A percentile compares a stretch with the other conserved stretches of the same genome.
Evolutionary conservation across 2,329 filamentous ascomycete species (phyloP).

Genomic region (Arthrobotrys pseudoclavata): DNA sequence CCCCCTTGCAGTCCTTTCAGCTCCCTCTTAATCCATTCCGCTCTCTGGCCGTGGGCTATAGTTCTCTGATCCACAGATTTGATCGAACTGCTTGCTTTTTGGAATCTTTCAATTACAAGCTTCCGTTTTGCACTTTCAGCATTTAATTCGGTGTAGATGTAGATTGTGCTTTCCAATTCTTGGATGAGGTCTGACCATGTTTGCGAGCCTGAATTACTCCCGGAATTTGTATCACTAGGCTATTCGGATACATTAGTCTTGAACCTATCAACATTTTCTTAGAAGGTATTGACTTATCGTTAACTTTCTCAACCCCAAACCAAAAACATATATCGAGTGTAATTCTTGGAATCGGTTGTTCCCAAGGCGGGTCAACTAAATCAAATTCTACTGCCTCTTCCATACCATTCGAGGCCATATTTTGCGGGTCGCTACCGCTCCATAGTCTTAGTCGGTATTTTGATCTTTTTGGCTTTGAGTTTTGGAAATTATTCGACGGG

Average conservation of each 20-base stretch:
- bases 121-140: not conserved
- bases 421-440: not conserved
- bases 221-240: not conserved
- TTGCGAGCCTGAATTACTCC: not conserved
- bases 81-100: not conserved
- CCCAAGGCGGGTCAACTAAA: not conserved
- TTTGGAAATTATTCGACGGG: not conserved
- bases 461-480: not conserved
- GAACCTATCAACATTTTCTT: not conserved
- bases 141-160: not conserved
- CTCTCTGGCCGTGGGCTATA: not conserved
- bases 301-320: slow-evolving; percentile 9
- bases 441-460: not conserved
- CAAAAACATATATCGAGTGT: not conserved
- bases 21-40: not conserved
- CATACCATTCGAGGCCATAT: not conserved
- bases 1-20: not conserved
- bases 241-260: not conserved
- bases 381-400: not conserved
- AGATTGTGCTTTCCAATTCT: not conserved
- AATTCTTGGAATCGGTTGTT: not conserved
- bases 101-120: not conserved
- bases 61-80: not conserved
- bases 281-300: not conserved
- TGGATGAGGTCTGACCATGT: not conserved